Evolutionary conservation across 2,329 filamentous ascomycete genomes (phyloP), one percentile per base, ranked within the genome.

Genomic region (Zasmidium angulare): DNA sequence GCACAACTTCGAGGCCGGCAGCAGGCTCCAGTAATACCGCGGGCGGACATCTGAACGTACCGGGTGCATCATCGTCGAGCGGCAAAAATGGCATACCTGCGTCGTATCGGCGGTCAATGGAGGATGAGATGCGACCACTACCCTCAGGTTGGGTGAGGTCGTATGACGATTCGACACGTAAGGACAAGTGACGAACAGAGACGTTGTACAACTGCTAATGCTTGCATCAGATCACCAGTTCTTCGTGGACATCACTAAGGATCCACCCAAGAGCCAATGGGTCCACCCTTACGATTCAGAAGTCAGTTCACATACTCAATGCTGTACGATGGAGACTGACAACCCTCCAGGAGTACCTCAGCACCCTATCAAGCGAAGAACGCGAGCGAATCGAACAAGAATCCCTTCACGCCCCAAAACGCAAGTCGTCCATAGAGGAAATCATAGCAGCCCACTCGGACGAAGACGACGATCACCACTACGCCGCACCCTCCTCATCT

Each of bases 241-340:
- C 79, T 87, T 85, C 72, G 84, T 87, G 66, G 82, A 87, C 71
- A 86, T 83, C 1, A 79, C 67, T 26, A 71, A 75, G 24, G 72
- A 79, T 12, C 84, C 84, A 0, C 83, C 84, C 0, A 79, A 82
- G 50, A 81, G 80, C 58, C 85, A 84, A 64, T 87, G 85, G 85
- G 77, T 80, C 48, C 85, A 87, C 67, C 84, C 85, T 0, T 82
- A 85, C 69, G 85, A 87, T 66, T 84, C 86, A 66, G 78, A 82
- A 1, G 36, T 43, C 11, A 14, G 36, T 43, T 3, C 36, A 43
- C n/a, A n/a, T n/a, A n/a, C 36, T 4, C 36, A 17, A 43, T 19
- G 12, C 11, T 17, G n/a, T 4, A 43, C n/a, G 12, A 43, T 43
- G 7, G 14, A 43, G 36, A 43, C 36, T 43, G n/a, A 43, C 36